Base-by-base conservation (phyloP, 306 rosid species). In the Vigna radiata region DNA sequence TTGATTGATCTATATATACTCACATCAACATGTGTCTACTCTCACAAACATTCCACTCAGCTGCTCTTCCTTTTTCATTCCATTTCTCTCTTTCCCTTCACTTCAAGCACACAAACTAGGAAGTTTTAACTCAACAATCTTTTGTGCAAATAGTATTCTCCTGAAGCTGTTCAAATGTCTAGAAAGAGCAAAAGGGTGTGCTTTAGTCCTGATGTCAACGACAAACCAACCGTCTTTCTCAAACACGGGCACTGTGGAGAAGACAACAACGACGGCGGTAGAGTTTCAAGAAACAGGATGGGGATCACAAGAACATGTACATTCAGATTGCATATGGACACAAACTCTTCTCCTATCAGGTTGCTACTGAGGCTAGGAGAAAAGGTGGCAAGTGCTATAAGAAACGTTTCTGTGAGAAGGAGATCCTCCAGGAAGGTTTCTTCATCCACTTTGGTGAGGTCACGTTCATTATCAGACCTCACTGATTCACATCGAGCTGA, bases 401-500 rank as follows among this genome's bases (percentile, higher is more conserved):
- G 82, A 15, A 39, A 77, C 66, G 77, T 88, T 25, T 82, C 89
- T n/a, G 62, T 78, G 50, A 82, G 83, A 68, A 86, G 77, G 41
- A 81, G 83, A 50, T 81, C 89, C 53, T 91, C 93, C 0, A 65
- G 91, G 10, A 90, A 87, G 81, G 90, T 90, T 25, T 88, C 91
- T 53, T 85, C 97, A 5, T 80, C 93, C 15, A 80, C 83, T 59
- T 79, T 89, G 82, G 71, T 84, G 0, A 88, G 92, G 83, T 91
- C 94, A 18, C 77, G 87, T 54, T 91, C 94, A 1, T 76, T 87
- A 17, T 87, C 94, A 2, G 90, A 83, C 23, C 84, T 84, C 50
- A 77, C 89, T 23, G 94, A 91, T 27, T 87, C 94, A 18, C 92
- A 91, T 47, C 76, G 90, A 66, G 94, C 92, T 56, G 90, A 91